Conservation (phyloP, 768 basidiomycete species). For the Pholiota molesta region DNA sequence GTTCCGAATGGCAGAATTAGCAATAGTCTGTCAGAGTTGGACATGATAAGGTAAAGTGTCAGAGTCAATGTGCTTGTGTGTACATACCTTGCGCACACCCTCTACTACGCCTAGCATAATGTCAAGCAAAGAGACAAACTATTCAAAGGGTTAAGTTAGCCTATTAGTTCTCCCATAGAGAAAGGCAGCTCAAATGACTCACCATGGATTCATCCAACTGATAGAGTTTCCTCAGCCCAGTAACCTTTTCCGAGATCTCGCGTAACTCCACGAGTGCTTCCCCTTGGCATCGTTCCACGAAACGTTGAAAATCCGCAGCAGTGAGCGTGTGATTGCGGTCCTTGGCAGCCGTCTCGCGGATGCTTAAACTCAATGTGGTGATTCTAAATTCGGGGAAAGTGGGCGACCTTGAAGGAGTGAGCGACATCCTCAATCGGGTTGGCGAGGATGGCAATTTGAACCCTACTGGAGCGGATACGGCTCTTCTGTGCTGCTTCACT, state of each 20-base stretch:
- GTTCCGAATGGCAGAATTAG: slow-evolving; percentile 17
- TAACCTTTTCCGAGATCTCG: slow-evolving; percentile 13
- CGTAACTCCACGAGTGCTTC: slow-evolving; percentile 19
- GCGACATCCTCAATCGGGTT: neutral
- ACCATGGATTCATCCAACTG: slow-evolving; percentile 17
- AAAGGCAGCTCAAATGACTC: neutral
- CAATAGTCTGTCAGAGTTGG: slow-evolving; percentile 11
- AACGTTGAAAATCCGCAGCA: slow-evolving; percentile 16
- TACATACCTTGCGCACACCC: slow-evolving; percentile 20
- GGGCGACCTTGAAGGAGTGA: neutral
- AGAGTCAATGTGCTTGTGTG: neutral
- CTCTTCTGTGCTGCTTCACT: neutral
- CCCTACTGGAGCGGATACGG: neutral
- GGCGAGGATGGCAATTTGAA: neutral
- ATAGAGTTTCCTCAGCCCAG: slow-evolving; percentile 12
- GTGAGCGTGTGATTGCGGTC: slow-evolving; percentile 20
- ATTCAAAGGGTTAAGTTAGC: neutral
- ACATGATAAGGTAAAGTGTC: neutral
- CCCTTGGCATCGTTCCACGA: slow-evolving; percentile 20
- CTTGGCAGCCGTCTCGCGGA: slow-evolving; percentile 18
- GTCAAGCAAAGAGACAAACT: slow-evolving; percentile 23
- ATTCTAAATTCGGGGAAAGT: neutral
- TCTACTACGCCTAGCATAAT: slow-evolving; percentile 21
- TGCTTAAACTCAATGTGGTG: slow-evolving; percentile 12
- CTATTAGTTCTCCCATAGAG: neutral